phyloP scores from a whole-genome alignment of 768 basidiomycete genomes.

The Lanmaoa pseudosensibilis region DNA sequence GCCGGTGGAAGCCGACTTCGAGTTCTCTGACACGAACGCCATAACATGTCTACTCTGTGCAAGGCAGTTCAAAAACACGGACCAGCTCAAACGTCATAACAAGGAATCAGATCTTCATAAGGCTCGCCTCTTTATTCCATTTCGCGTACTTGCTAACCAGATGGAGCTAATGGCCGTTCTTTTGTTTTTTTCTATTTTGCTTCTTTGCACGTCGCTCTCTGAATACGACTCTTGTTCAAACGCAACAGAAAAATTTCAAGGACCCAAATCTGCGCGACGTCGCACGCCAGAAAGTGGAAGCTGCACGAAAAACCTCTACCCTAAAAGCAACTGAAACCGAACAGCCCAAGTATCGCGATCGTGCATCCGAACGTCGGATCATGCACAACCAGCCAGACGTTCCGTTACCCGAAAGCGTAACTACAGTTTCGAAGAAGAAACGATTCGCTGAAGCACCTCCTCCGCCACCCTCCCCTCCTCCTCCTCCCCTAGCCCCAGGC shows the following conservation, averaged over 20 bases:
- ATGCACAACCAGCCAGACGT: constrained; percentile 91
- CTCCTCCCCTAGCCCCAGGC: constrained; percentile 64
- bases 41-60: constrained; percentile 89
- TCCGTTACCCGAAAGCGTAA: constrained; percentile 57
- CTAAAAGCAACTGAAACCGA: constrained; percentile 36
- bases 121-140: constrained; percentile 54
- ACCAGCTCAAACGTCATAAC: constrained; percentile 86
- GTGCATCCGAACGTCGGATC: constrained; percentile 87
- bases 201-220: constrained; percentile 3
- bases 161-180: constrained; percentile 35
- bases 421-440: constrained; percentile 40
- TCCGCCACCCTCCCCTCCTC: constrained; percentile 59
- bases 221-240: constrained; percentile 4
- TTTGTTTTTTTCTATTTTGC: constrained; percentile 2
- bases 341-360: constrained; percentile 89
- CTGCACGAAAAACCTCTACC: constrained; percentile 39
- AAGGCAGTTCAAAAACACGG: constrained; percentile 86
- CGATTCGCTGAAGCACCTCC: constrained; percentile 56
- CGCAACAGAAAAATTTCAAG: constrained; percentile 77
- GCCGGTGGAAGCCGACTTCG: constrained; percentile 63
- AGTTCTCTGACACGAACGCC: constrained; percentile 74
- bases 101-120: constrained; percentile 95
- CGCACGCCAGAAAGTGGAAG: constrained; percentile 64
- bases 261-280: constrained; percentile 70
- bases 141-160: constrained; percentile 19